phyloP scores from a whole-genome alignment of 106 monocot genomes.

The Phalaenopsis equestris region DNA sequence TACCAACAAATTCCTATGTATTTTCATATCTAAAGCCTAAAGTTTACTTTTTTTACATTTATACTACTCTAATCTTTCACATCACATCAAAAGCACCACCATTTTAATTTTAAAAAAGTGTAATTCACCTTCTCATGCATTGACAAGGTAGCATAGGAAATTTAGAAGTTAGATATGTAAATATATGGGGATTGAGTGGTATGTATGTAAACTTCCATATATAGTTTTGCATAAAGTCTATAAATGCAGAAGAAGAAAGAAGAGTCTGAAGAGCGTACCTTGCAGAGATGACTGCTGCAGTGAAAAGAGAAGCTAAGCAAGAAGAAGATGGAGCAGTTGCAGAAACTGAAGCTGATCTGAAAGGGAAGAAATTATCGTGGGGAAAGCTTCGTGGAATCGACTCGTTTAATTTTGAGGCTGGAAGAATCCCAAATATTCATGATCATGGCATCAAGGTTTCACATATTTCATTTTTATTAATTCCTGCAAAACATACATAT shows the following conservation, averaged over 20 bases:
- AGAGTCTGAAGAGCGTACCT: background rate
- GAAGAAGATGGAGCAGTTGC: background rate
- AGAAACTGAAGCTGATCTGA: background rate
- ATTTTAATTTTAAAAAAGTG: too few species aligned
- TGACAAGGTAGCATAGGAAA: too few species aligned
- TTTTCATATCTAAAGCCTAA: too few species aligned
- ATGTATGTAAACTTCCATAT: too few species aligned
- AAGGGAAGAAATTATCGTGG: background rate
- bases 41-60: too few species aligned
- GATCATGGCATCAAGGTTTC: background rate
- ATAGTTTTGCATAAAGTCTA: background rate
- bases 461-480: background rate
- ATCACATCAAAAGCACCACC: too few species aligned
- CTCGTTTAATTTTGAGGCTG: background rate
- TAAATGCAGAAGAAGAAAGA: background rate
- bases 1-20: too few species aligned
- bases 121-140: too few species aligned
- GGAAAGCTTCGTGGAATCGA: conserved; percentile 3
- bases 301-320: background rate
- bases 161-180: too few species aligned
- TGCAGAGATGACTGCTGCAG: background rate
- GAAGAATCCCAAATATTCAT: background rate
- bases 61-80: too few species aligned
- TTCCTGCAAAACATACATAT: background rate
- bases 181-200: too few species aligned